phyloP scores from a whole-genome alignment of 2,329 filamentous ascomycete species.

The Xylaria hypoxylon region DNA sequence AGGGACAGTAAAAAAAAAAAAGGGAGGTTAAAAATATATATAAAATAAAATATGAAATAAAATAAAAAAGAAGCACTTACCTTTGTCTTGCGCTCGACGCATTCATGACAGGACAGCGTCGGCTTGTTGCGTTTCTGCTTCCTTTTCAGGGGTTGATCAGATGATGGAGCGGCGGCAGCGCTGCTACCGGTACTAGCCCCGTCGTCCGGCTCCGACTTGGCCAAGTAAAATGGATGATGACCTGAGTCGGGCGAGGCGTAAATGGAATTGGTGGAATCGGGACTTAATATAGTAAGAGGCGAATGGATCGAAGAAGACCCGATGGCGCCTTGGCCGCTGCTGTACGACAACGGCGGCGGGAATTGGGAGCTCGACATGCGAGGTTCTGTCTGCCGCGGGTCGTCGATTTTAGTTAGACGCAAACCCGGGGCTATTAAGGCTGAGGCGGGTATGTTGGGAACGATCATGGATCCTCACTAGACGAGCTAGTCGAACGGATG shows the following conservation, averaged over 20 bases:
- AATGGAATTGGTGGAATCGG: conserved; percentile 47
- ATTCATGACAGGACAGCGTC: conserved; percentile 81
- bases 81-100: conserved; percentile 86
- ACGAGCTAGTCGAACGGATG: conserved; percentile 27
- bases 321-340: conserved; percentile 44
- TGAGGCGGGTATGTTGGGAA: conserved; percentile 15
- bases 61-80: conserved; percentile 56
- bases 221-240: conserved; percentile 43
- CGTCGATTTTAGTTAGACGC: conserved; percentile 6
- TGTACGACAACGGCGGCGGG: conserved; percentile 47
- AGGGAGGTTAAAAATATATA: background rate
- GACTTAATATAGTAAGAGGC: conserved; percentile 46
- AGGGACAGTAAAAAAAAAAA: background rate
- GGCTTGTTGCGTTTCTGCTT: conserved; percentile 89
- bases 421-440: background rate
- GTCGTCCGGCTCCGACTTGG: conserved; percentile 50
- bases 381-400: conserved; percentile 24
- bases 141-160: conserved; percentile 66
- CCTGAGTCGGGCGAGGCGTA: conserved; percentile 48
- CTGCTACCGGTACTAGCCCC: conserved; percentile 46
- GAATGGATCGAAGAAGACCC: conserved; percentile 41
- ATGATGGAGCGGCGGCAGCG: conserved; percentile 40
- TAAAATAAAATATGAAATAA: background rate
- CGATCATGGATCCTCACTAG: conserved; percentile 10
- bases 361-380: conserved; percentile 50